Conservation (phyloP, 140 eudicot genomes). For the Ambrosia hybrid region DNA sequence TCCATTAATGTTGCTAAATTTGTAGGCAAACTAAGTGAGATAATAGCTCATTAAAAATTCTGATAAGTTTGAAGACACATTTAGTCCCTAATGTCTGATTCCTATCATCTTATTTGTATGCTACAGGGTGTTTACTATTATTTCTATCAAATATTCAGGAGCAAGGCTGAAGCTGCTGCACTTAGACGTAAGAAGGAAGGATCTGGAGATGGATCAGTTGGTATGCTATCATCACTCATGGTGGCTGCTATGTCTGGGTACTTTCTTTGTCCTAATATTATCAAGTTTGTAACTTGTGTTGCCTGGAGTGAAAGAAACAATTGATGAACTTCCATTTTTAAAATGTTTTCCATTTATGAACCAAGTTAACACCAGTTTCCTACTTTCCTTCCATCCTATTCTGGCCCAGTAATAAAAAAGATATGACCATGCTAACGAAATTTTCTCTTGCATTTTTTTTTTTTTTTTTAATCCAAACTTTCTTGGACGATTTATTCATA, state of each 20-base stretch:
- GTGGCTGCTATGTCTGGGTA: slow-evolving; percentile 99
- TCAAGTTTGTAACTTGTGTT: neutral
- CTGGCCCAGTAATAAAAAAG: neutral
- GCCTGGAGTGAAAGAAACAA: neutral
- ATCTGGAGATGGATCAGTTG: slow-evolving; percentile 96
- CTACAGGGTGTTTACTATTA: slow-evolving; percentile 99
- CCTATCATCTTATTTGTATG: slow-evolving; percentile 43
- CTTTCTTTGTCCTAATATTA: neutral
- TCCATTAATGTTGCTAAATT: neutral
- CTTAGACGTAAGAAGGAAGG: slow-evolving; percentile 71
- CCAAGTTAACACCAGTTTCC: neutral
- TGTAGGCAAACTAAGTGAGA: slow-evolving; percentile 1
- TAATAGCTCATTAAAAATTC: neutral
- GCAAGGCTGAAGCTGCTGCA: slow-evolving; percentile 80
- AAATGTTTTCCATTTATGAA: neutral
- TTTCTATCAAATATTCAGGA: slow-evolving; percentile 99
- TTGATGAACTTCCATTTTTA: neutral
- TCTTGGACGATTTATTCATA: neutral
- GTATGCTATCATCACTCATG: slow-evolving; percentile 95
- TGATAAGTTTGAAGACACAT: neutral
- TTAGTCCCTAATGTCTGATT: slow-evolving; percentile 34
- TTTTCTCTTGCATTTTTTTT: neutral
- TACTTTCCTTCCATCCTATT: no score
- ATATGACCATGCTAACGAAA: neutral
- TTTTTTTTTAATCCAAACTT: neutral